These are phyloP conservation scores for Potentilla sterilis DNA, from an alignment of 306 rosid genomes.

Conservation along the genomic window DNA sequence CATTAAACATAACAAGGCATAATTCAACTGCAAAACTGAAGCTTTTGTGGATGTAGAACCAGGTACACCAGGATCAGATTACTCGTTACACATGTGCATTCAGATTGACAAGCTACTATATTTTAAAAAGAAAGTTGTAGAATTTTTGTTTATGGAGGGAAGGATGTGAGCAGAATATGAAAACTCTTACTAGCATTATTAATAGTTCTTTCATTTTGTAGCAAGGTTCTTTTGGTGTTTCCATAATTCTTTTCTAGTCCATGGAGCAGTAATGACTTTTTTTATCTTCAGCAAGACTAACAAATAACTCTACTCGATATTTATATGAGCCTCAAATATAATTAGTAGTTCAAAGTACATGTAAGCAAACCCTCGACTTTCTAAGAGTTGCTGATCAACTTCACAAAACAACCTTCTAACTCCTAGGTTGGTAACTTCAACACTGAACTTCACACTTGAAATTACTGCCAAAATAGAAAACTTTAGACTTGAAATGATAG, in stretches of 20 bases:
- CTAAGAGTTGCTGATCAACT: background rate
- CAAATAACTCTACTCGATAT: background rate
- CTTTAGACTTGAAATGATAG: background rate
- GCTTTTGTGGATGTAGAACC: background rate
- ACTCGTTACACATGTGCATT: background rate
- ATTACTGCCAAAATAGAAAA: conserved; percentile 1
- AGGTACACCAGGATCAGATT: background rate
- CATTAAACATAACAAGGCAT: background rate
- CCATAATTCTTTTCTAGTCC: background rate
- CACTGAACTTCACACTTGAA: background rate
- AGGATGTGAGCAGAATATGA: background rate
- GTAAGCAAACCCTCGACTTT: conserved; percentile 4
- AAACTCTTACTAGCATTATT: background rate
- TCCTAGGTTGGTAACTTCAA: background rate
- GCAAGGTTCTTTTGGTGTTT: background rate
- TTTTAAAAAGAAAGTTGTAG: background rate
- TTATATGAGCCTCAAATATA: background rate
- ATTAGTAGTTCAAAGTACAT: conserved; percentile 8
- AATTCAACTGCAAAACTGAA: background rate
- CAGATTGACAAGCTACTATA: background rate
- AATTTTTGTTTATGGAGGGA: background rate
- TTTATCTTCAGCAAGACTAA: background rate
- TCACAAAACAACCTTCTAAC: background rate
- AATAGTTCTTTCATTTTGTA: background rate
- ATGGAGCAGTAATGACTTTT: background rate